phyloP scores from a whole-genome alignment of 169 alveolate species.

The Plasmodium sp. region DNA sequence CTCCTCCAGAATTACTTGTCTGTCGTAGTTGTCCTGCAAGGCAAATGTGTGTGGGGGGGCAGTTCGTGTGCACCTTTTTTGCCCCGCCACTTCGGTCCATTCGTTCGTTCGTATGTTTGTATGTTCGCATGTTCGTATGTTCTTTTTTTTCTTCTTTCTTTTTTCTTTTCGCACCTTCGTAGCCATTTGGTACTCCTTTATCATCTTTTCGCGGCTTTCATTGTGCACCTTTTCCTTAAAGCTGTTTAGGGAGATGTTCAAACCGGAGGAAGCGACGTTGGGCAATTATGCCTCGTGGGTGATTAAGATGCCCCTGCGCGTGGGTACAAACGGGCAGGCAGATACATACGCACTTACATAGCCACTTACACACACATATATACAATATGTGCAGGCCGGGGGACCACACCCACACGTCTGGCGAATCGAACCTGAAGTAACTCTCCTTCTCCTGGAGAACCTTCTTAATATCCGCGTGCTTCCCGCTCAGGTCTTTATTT shows the following conservation, averaged over 20 bases:
- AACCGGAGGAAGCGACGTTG: neutral
- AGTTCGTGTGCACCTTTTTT: neutral
- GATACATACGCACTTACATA: too few relatives aligned
- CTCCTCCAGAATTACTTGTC: slow-evolving; percentile 62
- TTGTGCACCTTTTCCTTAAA: slow-evolving; percentile 56
- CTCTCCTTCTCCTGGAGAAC: slow-evolving; percentile 41
- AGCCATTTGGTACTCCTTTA: slow-evolving; percentile 54
- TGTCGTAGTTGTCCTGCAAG: slow-evolving; percentile 49
- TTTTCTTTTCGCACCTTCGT: slow-evolving; percentile 25
- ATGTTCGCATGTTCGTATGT: neutral
- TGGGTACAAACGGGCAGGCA: neutral
- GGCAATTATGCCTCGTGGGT: neutral
- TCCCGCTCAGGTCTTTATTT: slow-evolving; percentile 56
- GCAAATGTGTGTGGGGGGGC: neutral
- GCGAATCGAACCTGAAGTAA: slow-evolving; percentile 24
- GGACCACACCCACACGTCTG: neutral
- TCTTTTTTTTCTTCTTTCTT: neutral
- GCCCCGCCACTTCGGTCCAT: neutral
- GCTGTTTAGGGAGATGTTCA: neutral
- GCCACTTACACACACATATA: neutral
- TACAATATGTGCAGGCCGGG: neutral
- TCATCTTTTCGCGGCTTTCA: slow-evolving; percentile 44
- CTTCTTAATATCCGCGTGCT: slow-evolving; percentile 52
- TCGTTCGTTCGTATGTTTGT: too few relatives aligned
- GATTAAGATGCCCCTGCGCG: neutral